Base-by-base conservation (phyloP, 139 green algal species). In the Choricystis sp. region DNA sequence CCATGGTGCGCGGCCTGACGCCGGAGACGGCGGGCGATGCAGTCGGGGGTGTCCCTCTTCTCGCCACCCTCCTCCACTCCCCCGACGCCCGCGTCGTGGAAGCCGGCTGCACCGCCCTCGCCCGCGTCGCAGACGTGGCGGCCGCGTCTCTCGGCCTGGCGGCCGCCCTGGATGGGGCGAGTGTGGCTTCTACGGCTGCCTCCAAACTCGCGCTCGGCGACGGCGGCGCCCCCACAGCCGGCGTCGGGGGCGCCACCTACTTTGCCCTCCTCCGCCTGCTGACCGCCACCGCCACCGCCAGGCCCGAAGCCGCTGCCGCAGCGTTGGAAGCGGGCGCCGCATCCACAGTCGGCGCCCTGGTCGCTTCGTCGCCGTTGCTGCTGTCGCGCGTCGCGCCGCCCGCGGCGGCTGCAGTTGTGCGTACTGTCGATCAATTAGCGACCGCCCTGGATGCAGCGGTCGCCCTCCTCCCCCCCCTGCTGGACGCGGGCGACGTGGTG, bases 61-160 rank as follows among this genome's bases (percentile, higher is more conserved):
- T 98, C 28, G 87, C 81, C 27, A 80, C 79, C 64, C 69, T 97
- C 62, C 74, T 97, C 68, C 71, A 86, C 62, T 91, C 94, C 70
- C 49, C 49, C 76, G 85, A 94, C 29, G 73, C 74, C 62, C 88
- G 91, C 69, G 74, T 98, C 2, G 92, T 96, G 40, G 87, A 97
- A 67, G 79, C 78, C 63, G 89, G 89, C 0, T 94, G 84, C 77
- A 59, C 82, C 21, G 87, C 86, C 24, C 75, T 98, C 52, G 79
- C 77, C 0, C 79, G 85, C 66, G 87, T 96, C 4, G 83, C 87
- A 0, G 22, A 31, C 0, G 23, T n/a, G 9, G 31, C 59, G 23
- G 40, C 22, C 31, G 59, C 31, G n/a, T n/a, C 40, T 25, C 22
- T n/a, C 40, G 59, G 40, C 27, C 14, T 16, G 9, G 16, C 57